phyloP scores from a whole-genome alignment of 225 moss, liverwort and hornwort genomes.

The Bryum argenteum region DNA sequence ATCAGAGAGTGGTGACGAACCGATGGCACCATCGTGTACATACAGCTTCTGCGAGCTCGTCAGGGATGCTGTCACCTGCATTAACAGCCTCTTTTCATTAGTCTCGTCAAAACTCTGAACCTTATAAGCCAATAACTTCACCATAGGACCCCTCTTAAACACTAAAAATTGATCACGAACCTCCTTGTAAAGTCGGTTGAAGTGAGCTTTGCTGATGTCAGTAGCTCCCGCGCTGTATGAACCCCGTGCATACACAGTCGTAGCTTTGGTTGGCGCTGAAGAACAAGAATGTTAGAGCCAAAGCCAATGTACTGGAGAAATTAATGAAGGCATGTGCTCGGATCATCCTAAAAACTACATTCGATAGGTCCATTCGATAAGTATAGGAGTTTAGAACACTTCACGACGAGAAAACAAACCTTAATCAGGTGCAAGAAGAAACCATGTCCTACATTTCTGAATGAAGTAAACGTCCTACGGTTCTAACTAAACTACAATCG shows the following conservation, averaged over 20 bases:
- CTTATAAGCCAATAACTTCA: too few species aligned
- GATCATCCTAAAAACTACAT: constrained; percentile 9
- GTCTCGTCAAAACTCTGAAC: not conserved
- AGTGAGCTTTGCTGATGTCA: constrained; percentile 57
- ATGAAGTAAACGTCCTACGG: too few species aligned
- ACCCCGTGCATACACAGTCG: constrained; percentile 59
- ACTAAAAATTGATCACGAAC: constrained; percentile 21
- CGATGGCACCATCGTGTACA: constrained; percentile 71
- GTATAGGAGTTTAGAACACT: not conserved
- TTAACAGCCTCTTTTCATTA: constrained; percentile 19
- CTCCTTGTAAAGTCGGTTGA: constrained; percentile 56
- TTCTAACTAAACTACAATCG: too few species aligned
- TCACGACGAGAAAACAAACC: not conserved
- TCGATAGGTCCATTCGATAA: not conserved
- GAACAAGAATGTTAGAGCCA: constrained; percentile 28
- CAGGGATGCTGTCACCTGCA: constrained; percentile 54
- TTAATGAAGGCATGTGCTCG: not conserved
- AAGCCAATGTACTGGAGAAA: not conserved
- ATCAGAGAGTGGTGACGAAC: constrained; percentile 62
- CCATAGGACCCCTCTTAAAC: too few species aligned
- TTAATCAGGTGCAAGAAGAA: not conserved
- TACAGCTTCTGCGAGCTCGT: constrained; percentile 49
- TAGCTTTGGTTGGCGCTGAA: constrained; percentile 36
- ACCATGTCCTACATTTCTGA: not conserved
- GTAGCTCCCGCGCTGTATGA: constrained; percentile 44